Evolutionary conservation across 2,329 filamentous ascomycete species (phyloP).

Genomic region (Dothideomycetidae sp.): DNA sequence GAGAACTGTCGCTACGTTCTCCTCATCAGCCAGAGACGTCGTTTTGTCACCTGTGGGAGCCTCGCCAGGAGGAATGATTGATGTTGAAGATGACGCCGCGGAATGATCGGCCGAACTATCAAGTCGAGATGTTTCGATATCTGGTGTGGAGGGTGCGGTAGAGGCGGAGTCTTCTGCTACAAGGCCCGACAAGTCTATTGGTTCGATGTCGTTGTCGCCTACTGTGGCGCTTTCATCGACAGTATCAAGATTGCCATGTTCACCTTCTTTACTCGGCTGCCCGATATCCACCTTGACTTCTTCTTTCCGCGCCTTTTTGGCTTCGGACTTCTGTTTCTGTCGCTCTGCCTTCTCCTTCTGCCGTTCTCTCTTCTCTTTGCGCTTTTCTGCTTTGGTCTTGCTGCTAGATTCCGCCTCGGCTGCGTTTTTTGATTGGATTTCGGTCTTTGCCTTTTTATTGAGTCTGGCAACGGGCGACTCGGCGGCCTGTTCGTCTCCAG

Average conservation of each 20-base stretch:
- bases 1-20: neutral
- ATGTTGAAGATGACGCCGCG: constrained; percentile 33
- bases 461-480: constrained; percentile 22
- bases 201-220: constrained; percentile 16
- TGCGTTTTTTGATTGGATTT: constrained; percentile 14
- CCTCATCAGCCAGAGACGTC: constrained; percentile 6
- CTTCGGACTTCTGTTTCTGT: constrained; percentile 24
- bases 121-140: constrained; percentile 26
- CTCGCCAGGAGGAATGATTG: constrained; percentile 26
- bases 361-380: constrained; percentile 28
- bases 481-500: constrained; percentile 20
- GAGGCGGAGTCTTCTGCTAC: constrained; percentile 15
- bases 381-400: constrained; percentile 29
- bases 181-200: constrained; percentile 14
- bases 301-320: constrained; percentile 24
- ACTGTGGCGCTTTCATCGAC: constrained; percentile 14
- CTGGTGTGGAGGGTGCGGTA: constrained; percentile 22
- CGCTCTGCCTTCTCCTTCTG: constrained; percentile 30
- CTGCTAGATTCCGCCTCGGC: constrained; percentile 18
- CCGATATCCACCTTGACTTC: constrained; percentile 15
- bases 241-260: constrained; percentile 1
- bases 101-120: constrained; percentile 27
- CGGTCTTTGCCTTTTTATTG: constrained; percentile 31
- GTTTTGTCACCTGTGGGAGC: constrained; percentile 9
- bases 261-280: constrained; percentile 17